Percentiles rank a stretch among this genome's conserved stretches.
phyloP scores from a whole-genome alignment of 2,329 filamentous ascomycete genomes.

The Botrytis galanthina region DNA sequence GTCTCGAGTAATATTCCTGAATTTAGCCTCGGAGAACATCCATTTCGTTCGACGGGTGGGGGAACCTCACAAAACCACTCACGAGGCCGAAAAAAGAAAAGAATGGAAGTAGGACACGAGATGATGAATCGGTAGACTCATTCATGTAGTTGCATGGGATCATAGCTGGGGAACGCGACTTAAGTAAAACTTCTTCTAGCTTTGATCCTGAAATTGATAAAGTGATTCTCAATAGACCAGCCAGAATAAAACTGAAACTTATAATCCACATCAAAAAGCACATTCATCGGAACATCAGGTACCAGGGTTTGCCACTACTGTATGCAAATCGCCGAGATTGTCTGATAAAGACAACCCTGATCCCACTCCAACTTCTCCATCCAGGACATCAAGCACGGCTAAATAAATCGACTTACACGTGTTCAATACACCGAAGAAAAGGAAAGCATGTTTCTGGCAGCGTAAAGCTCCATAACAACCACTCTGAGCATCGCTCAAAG shows the following conservation, averaged over 20 bases:
- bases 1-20: neutral
- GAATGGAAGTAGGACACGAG: neutral
- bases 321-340: neutral
- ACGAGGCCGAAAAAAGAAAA: neutral
- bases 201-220: neutral
- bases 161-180: neutral
- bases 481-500: neutral
- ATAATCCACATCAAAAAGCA: neutral
- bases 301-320: neutral
- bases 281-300: neutral
- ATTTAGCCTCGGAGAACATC: neutral
- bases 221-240: neutral
- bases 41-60: neutral
- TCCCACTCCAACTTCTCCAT: neutral
- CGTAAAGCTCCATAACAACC: neutral
- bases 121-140: neutral
- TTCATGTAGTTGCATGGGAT: neutral
- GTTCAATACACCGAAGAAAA: neutral
- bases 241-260: neutral
- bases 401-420: neutral
- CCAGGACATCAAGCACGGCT: neutral
- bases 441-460: no score
- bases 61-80: neutral
- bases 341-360: neutral
- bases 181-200: neutral